Evolutionary conservation across 805 yeast species (phyloP).

Genomic region (Ogataea kodamae): DNA sequence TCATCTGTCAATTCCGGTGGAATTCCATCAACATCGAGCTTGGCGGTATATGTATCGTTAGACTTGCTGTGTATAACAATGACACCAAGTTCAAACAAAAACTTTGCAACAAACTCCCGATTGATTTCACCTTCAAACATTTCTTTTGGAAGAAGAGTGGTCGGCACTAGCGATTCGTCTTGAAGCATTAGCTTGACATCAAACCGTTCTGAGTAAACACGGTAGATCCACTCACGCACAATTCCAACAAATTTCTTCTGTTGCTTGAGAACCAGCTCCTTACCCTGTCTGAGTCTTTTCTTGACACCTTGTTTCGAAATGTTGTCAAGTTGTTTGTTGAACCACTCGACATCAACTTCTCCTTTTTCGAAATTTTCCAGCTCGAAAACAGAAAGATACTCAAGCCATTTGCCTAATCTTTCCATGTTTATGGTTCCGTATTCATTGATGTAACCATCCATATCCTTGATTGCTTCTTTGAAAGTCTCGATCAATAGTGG

Average conservation of each 20-base stretch:
- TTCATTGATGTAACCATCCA: conserved; percentile 83
- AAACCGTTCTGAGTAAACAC: conserved; percentile 32
- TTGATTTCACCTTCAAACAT: conserved; percentile 43
- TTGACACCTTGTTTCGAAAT: conserved; percentile 70
- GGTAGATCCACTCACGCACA: conserved; percentile 47
- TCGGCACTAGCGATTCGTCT: conserved; percentile 42
- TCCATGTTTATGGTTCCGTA: conserved; percentile 75
- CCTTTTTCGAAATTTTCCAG: conserved; percentile 79
- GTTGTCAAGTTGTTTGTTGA: conserved; percentile 77
- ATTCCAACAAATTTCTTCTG: conserved; percentile 71
- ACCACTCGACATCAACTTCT: conserved; percentile 87
- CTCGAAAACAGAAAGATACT: conserved; percentile 74
- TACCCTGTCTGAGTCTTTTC: conserved; percentile 63
- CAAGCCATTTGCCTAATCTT: conserved; percentile 72
- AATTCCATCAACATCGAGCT: conserved; percentile 70
- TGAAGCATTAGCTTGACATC: conserved; percentile 30
- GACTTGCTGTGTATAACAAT: conserved; percentile 62
- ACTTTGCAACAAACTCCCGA: conserved; percentile 56
- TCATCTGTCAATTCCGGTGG: conserved; percentile 65
- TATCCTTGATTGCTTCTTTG: conserved; percentile 67
- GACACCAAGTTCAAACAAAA: conserved; percentile 66
- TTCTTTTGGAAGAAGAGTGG: conserved; percentile 44
- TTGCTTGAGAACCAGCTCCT: conserved; percentile 59
- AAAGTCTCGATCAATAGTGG: conserved; percentile 88
- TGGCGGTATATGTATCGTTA: conserved; percentile 52